These are phyloP conservation scores for Fulvia fulva DNA, from an alignment of 2,329 filamentous ascomycete species.

Conservation along the genomic window DNA sequence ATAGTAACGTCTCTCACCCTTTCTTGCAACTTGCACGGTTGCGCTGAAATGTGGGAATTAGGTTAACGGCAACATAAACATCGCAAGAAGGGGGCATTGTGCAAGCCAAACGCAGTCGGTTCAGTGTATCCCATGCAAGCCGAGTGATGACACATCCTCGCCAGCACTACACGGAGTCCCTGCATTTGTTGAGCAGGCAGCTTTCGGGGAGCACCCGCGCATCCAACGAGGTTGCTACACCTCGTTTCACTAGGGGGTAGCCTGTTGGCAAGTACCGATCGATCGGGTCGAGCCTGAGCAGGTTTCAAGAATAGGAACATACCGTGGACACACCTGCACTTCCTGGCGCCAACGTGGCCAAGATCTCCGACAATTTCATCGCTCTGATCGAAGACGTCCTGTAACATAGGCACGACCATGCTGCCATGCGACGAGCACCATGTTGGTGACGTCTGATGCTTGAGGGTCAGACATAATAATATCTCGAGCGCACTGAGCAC, in stretches of 20 bases:
- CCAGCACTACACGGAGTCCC: background rate
- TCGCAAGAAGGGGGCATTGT: background rate
- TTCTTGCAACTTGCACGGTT: background rate
- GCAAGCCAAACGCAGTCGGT: background rate
- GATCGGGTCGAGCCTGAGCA: background rate
- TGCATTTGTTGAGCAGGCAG: background rate
- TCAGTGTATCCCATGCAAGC: background rate
- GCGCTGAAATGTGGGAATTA: background rate
- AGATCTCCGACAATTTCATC: slow-evolving; percentile 1
- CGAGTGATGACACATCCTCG: background rate
- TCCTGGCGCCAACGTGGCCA: slow-evolving; percentile 10
- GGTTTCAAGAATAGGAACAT: slow-evolving; percentile 3
- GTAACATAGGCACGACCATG: background rate
- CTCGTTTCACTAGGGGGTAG: background rate
- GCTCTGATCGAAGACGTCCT: background rate
- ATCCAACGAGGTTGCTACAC: background rate
- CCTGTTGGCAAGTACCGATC: background rate
- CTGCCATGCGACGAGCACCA: background rate
- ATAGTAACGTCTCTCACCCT: background rate
- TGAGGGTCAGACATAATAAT: background rate
- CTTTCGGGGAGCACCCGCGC: background rate
- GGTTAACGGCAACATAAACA: background rate
- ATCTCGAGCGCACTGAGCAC: background rate
- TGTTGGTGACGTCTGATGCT: background rate
- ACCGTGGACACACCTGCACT: background rate